A percentile compares a stretch with the other conserved stretches of the same genome.
These are phyloP conservation scores for Aquilaria malaccensis DNA, from an alignment of 345 rosid species.

Conservation along the genomic window DNA sequence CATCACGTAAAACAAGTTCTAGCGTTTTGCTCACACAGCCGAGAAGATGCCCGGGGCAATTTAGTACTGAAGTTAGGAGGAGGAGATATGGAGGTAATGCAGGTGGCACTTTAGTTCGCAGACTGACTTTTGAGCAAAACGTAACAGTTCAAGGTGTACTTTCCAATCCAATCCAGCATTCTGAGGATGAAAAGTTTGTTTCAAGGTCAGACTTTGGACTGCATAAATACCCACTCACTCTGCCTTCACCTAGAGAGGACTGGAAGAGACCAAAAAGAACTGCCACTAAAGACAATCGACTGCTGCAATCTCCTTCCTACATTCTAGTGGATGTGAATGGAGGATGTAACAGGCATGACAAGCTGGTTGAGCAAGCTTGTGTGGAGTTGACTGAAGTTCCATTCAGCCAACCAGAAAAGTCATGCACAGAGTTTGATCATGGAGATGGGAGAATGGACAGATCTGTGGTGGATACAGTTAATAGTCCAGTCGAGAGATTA, in stretches of 20 bases:
- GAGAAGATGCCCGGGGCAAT: conserved; percentile 15
- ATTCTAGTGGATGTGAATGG: background rate
- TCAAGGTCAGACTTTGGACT: background rate
- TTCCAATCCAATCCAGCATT: conserved; percentile 12
- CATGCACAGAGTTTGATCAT: conserved; percentile 2
- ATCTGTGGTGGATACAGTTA: conserved; percentile 18
- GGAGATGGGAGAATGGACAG: conserved; percentile 13
- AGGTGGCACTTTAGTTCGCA: conserved; percentile 25
- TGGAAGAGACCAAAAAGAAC: conserved; percentile 1
- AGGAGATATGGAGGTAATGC: conserved; percentile 21
- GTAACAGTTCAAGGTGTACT: background rate
- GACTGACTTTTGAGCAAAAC: conserved; percentile 21
- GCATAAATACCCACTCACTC: background rate
- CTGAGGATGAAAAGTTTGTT: conserved; percentile 3
- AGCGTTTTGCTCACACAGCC: conserved; percentile 35
- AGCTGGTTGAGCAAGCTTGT: conserved; percentile 6
- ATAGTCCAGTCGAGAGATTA: conserved; percentile 24
- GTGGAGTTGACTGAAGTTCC: conserved; percentile 16
- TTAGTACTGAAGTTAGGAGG: conserved; percentile 8
- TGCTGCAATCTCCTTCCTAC: too few species aligned
- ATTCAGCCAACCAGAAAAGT: conserved; percentile 34
- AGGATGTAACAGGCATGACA: background rate
- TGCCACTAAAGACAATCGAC: too few species aligned
- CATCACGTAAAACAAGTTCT: conserved; percentile 16
- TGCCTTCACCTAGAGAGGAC: background rate